A percentile compares a stretch with the other conserved stretches of the same genome.
phyloP scores from a whole-genome alignment of 306 rosid genomes.

The Fragaria iinumae region DNA sequence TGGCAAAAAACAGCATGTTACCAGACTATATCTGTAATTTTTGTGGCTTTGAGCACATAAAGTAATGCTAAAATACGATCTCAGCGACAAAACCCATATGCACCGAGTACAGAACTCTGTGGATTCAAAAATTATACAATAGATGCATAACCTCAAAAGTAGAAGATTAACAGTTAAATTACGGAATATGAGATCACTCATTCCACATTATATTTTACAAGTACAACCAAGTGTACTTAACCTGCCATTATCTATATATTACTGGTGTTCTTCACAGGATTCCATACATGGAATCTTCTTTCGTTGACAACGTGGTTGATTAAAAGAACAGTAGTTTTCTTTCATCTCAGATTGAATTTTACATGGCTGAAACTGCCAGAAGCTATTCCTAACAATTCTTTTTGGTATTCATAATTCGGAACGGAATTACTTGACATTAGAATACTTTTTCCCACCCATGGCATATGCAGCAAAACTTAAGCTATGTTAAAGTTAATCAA shows the following conservation, averaged over 20 bases:
- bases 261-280: conserved; percentile 23
- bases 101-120: conserved; percentile 36
- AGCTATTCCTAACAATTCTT: conserved; percentile 18
- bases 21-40: conserved; percentile 14
- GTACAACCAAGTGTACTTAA: conserved; percentile 31
- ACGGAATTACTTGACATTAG: conserved; percentile 11
- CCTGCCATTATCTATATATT: conserved; percentile 22
- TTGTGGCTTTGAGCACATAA: conserved; percentile 17
- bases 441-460: background rate
- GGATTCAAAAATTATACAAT: conserved; percentile 22
- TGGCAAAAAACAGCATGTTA: conserved; percentile 29
- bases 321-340: conserved; percentile 16
- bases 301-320: conserved; percentile 28
- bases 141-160: conserved; percentile 44
- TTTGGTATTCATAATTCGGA: background rate
- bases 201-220: conserved; percentile 40
- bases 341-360: conserved; percentile 18
- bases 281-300: conserved; percentile 30
- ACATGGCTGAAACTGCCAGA: conserved; percentile 15
- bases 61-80: conserved; percentile 23
- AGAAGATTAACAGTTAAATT: conserved; percentile 23
- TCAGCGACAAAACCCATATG: conserved; percentile 27
- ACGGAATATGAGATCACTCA: conserved; percentile 24
- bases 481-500: background rate
- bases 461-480: conserved; percentile 13